Base-by-base conservation (phyloP, 371 early-diverging fungal genomes). In the Mortierella sp. region DNA sequence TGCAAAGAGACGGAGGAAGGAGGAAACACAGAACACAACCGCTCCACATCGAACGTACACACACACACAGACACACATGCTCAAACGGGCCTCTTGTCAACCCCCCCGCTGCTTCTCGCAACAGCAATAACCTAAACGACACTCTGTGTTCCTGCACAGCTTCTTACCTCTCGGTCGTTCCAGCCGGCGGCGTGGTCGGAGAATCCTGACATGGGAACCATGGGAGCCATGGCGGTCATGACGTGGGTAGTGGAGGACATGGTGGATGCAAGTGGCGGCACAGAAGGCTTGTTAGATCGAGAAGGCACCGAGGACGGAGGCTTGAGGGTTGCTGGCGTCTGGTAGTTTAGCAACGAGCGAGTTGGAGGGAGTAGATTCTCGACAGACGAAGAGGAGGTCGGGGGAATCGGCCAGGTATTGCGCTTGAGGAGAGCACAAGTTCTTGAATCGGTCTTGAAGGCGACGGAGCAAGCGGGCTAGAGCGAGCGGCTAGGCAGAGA, bases 101-200 rank as follows among this genome's bases (percentile, higher is more conserved):
- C n/a, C n/a, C n/a, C n/a, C n/a, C n/a, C n/a, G n/a, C n/a, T n/a
- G n/a, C n/a, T n/a, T n/a, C n/a, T n/a, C n/a, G n/a, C n/a, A n/a
- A n/a, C n/a, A n/a, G n/a, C n/a, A n/a, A n/a, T n/a, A n/a, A n/a
- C n/a, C n/a, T n/a, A n/a, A n/a, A n/a, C n/a, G n/a, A n/a, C n/a
- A n/a, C n/a, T n/a, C n/a, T n/a, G n/a, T n/a, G n/a, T n/a, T n/a
- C 10, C 7, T 14, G 14, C 7, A 39, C 10, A 48, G 22, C 21
- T 47, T 37, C 61, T 60, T 71, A 71, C 71, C 71, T 71, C 71
- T 64, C 64, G 59, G 25, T 64, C 63, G 44, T 54, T 47, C 64
- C 65, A 64, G n/a, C n/a, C n/a, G n/a, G n/a, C n/a, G 52, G 51
- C 13, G 31, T 64, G 63, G 27, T 60, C 64, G 31, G 54, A 54